Evolutionary conservation across 2,329 filamentous ascomycete species (phyloP).

Genomic region (Colletotrichum incanum): DNA sequence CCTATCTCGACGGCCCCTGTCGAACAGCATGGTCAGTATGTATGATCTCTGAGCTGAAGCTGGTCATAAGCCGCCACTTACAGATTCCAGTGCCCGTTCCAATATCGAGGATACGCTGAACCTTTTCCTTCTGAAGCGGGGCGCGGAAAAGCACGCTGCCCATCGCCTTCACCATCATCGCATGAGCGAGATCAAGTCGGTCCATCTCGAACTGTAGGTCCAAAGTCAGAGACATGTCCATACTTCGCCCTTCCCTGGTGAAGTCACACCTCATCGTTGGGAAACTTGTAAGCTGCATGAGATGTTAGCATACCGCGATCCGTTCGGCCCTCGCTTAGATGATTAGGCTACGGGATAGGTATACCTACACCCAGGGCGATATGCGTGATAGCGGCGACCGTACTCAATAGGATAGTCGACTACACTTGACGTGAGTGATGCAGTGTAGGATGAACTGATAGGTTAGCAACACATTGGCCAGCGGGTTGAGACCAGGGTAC

Average conservation of each 20-base stretch:
- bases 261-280: slow-evolving; percentile 52
- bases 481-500: neutral
- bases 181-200: slow-evolving; percentile 28
- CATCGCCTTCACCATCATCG: slow-evolving; percentile 13
- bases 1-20: slow-evolving; percentile 31
- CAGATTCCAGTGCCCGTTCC: slow-evolving; percentile 76
- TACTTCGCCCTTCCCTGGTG: neutral
- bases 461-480: slow-evolving; percentile 2
- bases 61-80: slow-evolving; percentile 20
- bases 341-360: neutral
- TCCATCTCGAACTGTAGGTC: slow-evolving; percentile 21
- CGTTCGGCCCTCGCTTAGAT: neutral
- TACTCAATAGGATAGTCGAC: slow-evolving; percentile 26
- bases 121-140: slow-evolving; percentile 15
- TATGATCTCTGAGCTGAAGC: neutral
- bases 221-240: neutral
- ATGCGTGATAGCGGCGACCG: slow-evolving; percentile 32
- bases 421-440: slow-evolving; percentile 20
- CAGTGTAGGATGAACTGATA: slow-evolving; percentile 7
- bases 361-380: slow-evolving; percentile 6
- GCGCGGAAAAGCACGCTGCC: slow-evolving; percentile 9
- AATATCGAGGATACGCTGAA: slow-evolving; percentile 66
- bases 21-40: neutral
- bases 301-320: neutral
- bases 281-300: slow-evolving; percentile 48